Base-by-base conservation (phyloP, 139 green algal genomes). In the Chlamydomonas sp. region DNA sequence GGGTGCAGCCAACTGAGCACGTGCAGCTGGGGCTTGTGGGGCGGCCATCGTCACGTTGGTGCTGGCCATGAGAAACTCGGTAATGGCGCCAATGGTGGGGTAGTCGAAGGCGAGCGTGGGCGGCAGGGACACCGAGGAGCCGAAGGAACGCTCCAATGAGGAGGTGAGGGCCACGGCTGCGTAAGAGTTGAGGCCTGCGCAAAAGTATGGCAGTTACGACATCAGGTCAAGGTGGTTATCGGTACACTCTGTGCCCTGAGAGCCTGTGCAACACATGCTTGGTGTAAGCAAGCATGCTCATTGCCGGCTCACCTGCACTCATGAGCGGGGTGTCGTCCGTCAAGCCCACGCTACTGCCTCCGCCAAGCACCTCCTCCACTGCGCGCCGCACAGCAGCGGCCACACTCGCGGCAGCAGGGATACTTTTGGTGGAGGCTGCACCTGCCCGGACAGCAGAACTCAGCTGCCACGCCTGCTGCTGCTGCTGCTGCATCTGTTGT, bases 91-190 rank as follows among this genome's bases (percentile, higher is more conserved):
- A 2, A 96, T 77, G 10, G 89, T 92, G 14, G 94, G 92, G 83
- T 96, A 93, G 84, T 97, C 94, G 76, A 97, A 96, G 15, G 86
- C 88, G 20, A 95, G 89, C 5, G 91, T 94, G 20, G 85, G 68
- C 0, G 90, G 93, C 61, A 95, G 83, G 31, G 81, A 59, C 71
- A 69, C 81, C 71, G 83, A 4, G 68, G 71, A 7, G 73, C 72
- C 83, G 4, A 94, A 66, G 57, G 61, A 63, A 0, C 8, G 31
- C 83, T 95, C 93, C 80, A 95, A 79, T 31, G 76, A 66, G n/a
- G 79, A 77, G 49, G 91, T 91, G 59, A 96, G 88, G 83, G 91
- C 68, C 62, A 96, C 90, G 15, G 93, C 93, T 2, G 85, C 69
- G 1, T 88, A 90, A 12, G 85, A 92, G 76, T 83, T 94, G 9